phyloP scores from a whole-genome alignment of 2,329 filamentous ascomycete genomes.

The Fusarium circinatum region DNA sequence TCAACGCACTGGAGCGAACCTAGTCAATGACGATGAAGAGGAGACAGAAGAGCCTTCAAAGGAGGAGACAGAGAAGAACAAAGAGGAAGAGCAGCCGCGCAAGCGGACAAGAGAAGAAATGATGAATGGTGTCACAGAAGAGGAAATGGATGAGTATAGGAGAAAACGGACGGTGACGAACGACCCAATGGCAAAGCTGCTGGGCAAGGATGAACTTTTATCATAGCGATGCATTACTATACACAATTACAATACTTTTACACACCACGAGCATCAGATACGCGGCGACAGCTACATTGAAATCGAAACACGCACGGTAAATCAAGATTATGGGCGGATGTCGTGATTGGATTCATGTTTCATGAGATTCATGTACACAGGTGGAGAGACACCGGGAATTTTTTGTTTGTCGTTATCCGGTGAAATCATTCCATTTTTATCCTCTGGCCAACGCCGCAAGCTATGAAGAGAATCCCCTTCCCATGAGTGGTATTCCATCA shows the following conservation, averaged over 20 bases:
- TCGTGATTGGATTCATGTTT: conserved; percentile 38
- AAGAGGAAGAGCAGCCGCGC: conserved; percentile 55
- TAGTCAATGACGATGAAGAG: conserved; percentile 49
- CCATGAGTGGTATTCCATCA: conserved; percentile 51
- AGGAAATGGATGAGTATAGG: conserved; percentile 87
- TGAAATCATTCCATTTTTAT: conserved; percentile 58
- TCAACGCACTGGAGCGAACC: conserved; percentile 60
- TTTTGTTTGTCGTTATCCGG: conserved; percentile 43
- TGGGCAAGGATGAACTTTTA: conserved; percentile 74
- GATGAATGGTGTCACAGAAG: conserved; percentile 80
- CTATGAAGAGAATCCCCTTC: conserved; percentile 58
- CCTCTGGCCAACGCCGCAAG: conserved; percentile 63
- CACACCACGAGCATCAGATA: neutral
- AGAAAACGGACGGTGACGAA: conserved; percentile 77
- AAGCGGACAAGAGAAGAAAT: conserved; percentile 85
- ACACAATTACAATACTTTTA: neutral
- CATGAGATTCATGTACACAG: conserved; percentile 42
- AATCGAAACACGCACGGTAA: conserved; percentile 16
- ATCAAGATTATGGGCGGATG: neutral
- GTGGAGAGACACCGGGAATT: conserved; percentile 29
- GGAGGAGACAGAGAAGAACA: conserved; percentile 45
- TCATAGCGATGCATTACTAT: conserved; percentile 29
- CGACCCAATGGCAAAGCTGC: conserved; percentile 87
- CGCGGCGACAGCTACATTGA: neutral
- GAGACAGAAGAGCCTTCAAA: conserved; percentile 42